Conservation (phyloP, 805 yeast genomes). For the Zygotorulaspora florentina region DNA sequence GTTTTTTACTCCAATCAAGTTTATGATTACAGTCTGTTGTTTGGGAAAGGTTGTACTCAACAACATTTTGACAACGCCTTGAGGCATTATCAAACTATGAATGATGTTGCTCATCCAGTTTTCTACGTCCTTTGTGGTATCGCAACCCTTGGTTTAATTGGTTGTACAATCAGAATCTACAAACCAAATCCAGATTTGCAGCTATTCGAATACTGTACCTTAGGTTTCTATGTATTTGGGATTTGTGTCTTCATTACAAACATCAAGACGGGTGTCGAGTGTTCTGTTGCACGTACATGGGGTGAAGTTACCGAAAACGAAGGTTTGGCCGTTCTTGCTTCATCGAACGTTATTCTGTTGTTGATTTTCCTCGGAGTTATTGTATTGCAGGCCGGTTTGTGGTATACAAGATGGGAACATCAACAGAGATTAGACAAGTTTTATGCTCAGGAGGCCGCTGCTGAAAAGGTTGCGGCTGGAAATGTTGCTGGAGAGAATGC, state of each 20-base stretch:
- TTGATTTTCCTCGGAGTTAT: conserved; percentile 73
- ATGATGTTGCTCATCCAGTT: conserved; percentile 47
- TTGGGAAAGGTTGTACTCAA: conserved; percentile 50
- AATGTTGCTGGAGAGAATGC: not conserved
- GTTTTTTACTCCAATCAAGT: conserved; percentile 73
- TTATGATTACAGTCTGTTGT: conserved; percentile 73
- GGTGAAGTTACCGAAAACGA: conserved; percentile 87
- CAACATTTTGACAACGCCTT: conserved; percentile 58
- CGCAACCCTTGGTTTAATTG: conserved; percentile 67
- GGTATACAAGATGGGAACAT: conserved; percentile 71
- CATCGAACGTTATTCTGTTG: conserved; percentile 74
- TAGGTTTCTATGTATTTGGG: conserved; percentile 67
- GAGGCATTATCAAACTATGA: conserved; percentile 72
- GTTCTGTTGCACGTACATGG: conserved; percentile 74
- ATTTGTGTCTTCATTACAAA: conserved; percentile 82
- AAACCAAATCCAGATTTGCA: conserved; percentile 83
- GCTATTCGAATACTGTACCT: conserved; percentile 84
- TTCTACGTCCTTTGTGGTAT: conserved; percentile 50
- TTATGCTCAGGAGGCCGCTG: conserved; percentile 32
- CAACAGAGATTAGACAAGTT: conserved; percentile 36
- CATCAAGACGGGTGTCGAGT: conserved; percentile 70
- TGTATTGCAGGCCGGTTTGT: conserved; percentile 80
- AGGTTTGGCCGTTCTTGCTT: conserved; percentile 89
- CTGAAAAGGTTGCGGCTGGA: conserved; percentile 9
- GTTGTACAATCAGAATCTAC: conserved; percentile 71